Conservation (phyloP, 306 rosid genomes). For the Quercus ilex region DNA sequence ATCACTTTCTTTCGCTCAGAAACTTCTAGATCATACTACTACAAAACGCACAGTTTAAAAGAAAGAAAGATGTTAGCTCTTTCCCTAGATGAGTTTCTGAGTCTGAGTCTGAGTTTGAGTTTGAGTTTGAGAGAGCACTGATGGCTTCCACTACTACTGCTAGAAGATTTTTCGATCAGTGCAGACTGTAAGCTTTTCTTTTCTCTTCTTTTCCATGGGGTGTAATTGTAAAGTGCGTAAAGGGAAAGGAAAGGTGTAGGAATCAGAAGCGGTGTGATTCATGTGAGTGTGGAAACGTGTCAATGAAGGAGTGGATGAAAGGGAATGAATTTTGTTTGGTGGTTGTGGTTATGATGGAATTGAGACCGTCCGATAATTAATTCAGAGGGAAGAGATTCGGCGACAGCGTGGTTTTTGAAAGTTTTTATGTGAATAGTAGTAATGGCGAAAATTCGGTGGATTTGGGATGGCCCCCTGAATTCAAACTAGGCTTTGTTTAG, state of each 20-base stretch:
- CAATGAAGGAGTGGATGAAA: background rate
- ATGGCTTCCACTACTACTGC: constrained; percentile 13
- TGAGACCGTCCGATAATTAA: background rate
- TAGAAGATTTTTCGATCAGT: constrained; percentile 32
- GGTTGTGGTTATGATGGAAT: background rate
- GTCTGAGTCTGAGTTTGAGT: too few species aligned
- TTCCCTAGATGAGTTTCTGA: too few species aligned
- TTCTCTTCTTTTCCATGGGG: background rate
- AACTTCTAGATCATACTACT: background rate
- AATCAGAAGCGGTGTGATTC: constrained; percentile 1
- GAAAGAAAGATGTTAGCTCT: too few species aligned
- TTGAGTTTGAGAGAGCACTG: constrained; percentile 5
- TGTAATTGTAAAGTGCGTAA: constrained; percentile 10
- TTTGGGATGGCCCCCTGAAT: constrained; percentile 8
- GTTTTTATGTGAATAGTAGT: background rate
- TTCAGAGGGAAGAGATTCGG: background rate
- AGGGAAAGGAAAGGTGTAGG: background rate
- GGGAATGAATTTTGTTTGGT: too few species aligned
- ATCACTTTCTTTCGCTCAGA: background rate
- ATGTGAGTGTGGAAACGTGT: constrained; percentile 10
- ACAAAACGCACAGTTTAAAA: too few species aligned
- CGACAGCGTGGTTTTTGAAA: background rate
- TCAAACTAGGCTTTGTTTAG: background rate
- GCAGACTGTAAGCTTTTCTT: constrained; percentile 20
- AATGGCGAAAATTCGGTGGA: background rate